These are phyloP conservation scores for Acidiella bohemica DNA, from an alignment of 495 filamentous ascomycete species.

Conservation along the genomic window DNA sequence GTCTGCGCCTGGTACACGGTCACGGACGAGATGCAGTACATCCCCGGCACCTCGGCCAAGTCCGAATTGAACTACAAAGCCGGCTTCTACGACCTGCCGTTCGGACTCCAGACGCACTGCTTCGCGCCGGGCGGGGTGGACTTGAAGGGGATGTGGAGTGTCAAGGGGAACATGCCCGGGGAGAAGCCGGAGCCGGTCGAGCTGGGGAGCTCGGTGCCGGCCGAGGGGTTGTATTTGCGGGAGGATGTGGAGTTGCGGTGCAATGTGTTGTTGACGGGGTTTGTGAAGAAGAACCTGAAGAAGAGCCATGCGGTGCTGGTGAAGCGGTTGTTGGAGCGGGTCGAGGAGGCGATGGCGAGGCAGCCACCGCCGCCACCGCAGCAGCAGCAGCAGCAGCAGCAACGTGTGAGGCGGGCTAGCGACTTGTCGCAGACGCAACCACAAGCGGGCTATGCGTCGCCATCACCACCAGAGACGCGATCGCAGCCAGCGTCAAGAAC, in stretches of 20 bases:
- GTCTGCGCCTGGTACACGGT: conserved; percentile 59
- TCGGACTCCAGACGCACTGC: conserved; percentile 60
- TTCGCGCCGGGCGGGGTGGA: conserved; percentile 58
- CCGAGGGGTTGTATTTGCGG: conserved; percentile 54
- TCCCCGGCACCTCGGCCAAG: conserved; percentile 51
- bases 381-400: no score
- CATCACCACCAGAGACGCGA: no score
- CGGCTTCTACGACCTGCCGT: conserved; percentile 55
- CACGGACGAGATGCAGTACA: conserved; percentile 57
- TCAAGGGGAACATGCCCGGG: conserved; percentile 49
- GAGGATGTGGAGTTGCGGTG: conserved; percentile 68
- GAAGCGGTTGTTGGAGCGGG: conserved; percentile 46
- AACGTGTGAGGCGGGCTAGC: no score
- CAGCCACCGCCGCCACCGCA: no score
- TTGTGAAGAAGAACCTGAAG: conserved; percentile 64
- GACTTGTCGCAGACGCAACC: no score
- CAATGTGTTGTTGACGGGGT: conserved; percentile 55
- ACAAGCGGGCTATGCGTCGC: no score
- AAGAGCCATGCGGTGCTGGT: conserved; percentile 55
- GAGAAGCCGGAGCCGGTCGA: conserved; percentile 47
- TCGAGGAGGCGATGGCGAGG: no score
- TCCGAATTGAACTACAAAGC: conserved; percentile 59
- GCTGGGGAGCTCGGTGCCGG: conserved; percentile 45
- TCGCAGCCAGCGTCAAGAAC: background rate
- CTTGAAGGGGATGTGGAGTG: conserved; percentile 62